phyloP scores from a whole-genome alignment of 2,329 filamentous ascomycete genomes.

The Pseudopithomyces maydicus region DNA sequence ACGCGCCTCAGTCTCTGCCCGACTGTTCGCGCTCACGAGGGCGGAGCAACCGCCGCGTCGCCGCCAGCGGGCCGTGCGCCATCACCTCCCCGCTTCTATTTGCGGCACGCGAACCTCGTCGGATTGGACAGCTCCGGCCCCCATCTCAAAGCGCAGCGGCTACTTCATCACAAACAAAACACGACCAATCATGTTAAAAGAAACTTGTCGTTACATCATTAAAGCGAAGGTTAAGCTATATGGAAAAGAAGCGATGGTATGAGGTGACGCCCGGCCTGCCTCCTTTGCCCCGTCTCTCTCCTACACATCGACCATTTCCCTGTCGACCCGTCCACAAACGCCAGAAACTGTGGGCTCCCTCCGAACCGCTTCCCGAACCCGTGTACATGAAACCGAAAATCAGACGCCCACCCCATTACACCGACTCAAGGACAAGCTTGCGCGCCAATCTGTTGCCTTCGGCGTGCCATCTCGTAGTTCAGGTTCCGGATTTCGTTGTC shows the following conservation, averaged over 20 bases:
- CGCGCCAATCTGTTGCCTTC: conserved; percentile 35
- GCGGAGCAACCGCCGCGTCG: conserved; percentile 28
- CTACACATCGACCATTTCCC: conserved; percentile 36
- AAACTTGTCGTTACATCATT: conserved; percentile 40
- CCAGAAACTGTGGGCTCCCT: conserved; percentile 39
- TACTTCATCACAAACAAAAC: conserved; percentile 36
- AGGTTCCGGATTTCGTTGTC: conserved; percentile 72
- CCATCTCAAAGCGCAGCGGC: conserved; percentile 45
- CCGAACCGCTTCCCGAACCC: conserved; percentile 31
- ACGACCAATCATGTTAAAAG: conserved; percentile 37
- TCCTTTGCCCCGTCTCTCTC: conserved; percentile 28
- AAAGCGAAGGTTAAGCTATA: conserved; percentile 33
- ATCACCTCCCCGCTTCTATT: conserved; percentile 43
- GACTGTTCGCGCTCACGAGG: conserved; percentile 13
- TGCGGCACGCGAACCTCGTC: conserved; percentile 45
- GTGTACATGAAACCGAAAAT: conserved; percentile 43
- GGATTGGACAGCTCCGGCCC: conserved; percentile 47
- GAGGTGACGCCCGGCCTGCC: conserved; percentile 42
- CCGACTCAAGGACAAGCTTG: conserved; percentile 42
- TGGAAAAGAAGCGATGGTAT: conserved; percentile 41
- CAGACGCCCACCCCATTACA: conserved; percentile 34
- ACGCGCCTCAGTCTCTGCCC: conserved; percentile 3
- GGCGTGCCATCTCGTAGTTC: conserved; percentile 56
- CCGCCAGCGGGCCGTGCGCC: conserved; percentile 37
- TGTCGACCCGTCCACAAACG: conserved; percentile 34